Base-by-base conservation (phyloP, 1,284 basidiomycete genomes). In the Cronartium ribicola region DNA sequence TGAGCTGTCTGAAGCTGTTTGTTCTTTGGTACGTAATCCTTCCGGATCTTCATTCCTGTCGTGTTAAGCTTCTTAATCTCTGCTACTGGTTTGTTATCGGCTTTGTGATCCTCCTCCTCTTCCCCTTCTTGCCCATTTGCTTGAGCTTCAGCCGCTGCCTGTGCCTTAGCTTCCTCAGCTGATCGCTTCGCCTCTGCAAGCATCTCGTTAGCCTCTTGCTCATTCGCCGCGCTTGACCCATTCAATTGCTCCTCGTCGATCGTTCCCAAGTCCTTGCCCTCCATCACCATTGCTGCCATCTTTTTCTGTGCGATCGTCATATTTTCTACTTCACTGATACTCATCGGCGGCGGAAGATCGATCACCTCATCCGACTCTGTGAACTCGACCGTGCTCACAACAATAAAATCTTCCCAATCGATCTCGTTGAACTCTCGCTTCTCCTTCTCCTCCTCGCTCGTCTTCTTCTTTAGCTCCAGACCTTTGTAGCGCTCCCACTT, bases 391-490 rank as follows among this genome's bases (percentile, higher is more conserved):
- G 95, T 98, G 80, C 97, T 93, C 17, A 98, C 96, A 75, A 97
- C 92, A 67, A 94, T 92, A 83, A 98, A 98, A 82, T 98, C 96
- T 80, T 98, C 93, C 96, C 96, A 99, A 81, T 98, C 96, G 80
- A 99, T 98, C 80, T 94, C 91, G 63, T 92, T 91, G 80, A 97
- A 94, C 8, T 92, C 93, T 81, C 87, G 86, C 82, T 88, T 84
- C 80, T 94, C 91, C 65, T 90, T 91, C 81, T 98, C 94, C 77
- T 90, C 88, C 78, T 96, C 91, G 78, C 95, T 91, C 77, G 91
- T 87, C 66, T 89, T 86, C 80, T 89, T 90, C 83, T 92, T 90
- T 77, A 92, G 89, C 81, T 89, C 88, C 79, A 95, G 91, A 60
- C 89, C 84, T 80, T 90, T 89, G 78, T 88, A 85, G 77, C 87